Base-by-base conservation (phyloP, 2,329 filamentous ascomycete genomes). In the Triangularia setosa region DNA sequence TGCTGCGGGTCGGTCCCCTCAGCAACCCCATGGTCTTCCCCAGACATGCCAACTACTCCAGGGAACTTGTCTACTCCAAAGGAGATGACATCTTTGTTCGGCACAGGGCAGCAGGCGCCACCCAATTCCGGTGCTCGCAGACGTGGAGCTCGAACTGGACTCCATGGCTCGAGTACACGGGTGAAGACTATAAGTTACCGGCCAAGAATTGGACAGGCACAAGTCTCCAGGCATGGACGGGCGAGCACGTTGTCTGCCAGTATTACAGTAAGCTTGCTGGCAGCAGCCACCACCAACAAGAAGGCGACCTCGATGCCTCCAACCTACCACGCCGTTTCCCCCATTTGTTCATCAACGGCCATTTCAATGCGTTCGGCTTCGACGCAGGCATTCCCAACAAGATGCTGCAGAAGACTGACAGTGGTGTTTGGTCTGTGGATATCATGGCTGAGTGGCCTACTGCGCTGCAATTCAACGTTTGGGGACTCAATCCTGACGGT, bases 381-480 rank as follows among this genome's bases (percentile, higher is more conserved):
- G 87, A 89, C 70, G 78, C 80, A 33, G 87, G 87, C 1, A 72
- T 88, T n/a, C 71, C 77, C 1, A 87, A 87, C 65, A 63, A 75
- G 6, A 81, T 88, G 75, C 70, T 75, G 12, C 79, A 83, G 57
- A 2, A 25, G 21, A 8, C 75, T 7, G 73, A 74, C 14, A 79
- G 83, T 54, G 78, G 79, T 12, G 73, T 76, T 7, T 89, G 87
- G 87, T 77, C 79, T 18, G 85, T 83, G 68, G 78, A 84, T 64
- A 83, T 89, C 59, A 83, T 87, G 80, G 78, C 80, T 1, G 87
- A 90, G 71, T 89, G 85, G 82, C 87, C 87, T 3, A 81, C 82
- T 3, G 76, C 83, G 44, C 80, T 85, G 57, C 86, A 88, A 69
- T 75, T 88, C 65, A 89, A 88, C 66, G 80, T 87, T 4, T 89